Base-by-base conservation (phyloP, 495 filamentous ascomycete species). In the Podospora pseudoanserina region DNA sequence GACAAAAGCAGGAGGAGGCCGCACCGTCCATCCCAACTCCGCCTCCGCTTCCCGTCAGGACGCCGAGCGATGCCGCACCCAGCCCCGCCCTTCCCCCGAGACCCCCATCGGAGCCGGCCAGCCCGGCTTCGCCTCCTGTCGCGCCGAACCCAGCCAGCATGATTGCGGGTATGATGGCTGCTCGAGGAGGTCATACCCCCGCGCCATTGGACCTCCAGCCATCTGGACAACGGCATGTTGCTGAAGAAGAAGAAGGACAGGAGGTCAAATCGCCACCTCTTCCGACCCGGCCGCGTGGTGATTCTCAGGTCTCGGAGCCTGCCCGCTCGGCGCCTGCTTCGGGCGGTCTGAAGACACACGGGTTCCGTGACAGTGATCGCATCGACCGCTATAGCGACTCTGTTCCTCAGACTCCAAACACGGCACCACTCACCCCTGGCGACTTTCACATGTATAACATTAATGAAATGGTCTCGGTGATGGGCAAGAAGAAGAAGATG, bases 401-500 rank as follows among this genome's bases (percentile, higher is more conserved):
- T 16, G 71, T 65, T 66, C 74, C 67, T 49, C 73, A 55, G 68
- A 74, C 68, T 56, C 77, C 64, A 16, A 74, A 67, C 19, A 74
- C 73, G 9, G 65, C 75, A 7, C 73, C 77, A 49, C 83, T 85
- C 2, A 89, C 87, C 18, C 90, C 89, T 4, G 91, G 90, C 13
- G 92, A 91, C 23, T 97, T 92, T 75, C 92, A 94, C 73, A 84
- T 97, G 73, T 97, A 97, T 79, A 96, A 94, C 73, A 91, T 99
- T 78, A 94, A 92, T 77, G 96, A 99, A 77, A 96, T 97, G 88
- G 88, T 96, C 2, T 93, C 93, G 32, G 87, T 92, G 18, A 92
- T 96, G 88, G 93, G 93, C 65, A 96, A 94, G 81, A 91, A 91
- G 74, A 97, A 97, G 84, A 99, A 99, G 81, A 92, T 97, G 86